These are phyloP conservation scores for Penicillium daleae DNA, from an alignment of 495 filamentous ascomycete species.

Conservation along the genomic window DNA sequence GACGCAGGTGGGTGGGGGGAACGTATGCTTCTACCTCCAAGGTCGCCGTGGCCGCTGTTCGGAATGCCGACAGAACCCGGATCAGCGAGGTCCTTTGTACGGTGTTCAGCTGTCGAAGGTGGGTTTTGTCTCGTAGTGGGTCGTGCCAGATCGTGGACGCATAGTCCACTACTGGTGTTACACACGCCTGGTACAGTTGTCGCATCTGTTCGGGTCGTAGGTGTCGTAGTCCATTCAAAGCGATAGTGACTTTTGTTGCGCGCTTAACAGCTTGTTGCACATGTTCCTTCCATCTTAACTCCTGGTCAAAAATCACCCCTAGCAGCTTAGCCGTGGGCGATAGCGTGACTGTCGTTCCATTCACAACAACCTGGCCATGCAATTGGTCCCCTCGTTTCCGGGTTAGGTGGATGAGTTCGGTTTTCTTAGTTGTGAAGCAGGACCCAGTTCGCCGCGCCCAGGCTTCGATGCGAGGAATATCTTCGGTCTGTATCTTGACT, in stretches of 20 bases:
- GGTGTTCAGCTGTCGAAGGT: constrained; percentile 15
- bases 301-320: constrained; percentile 10
- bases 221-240: constrained; percentile 10
- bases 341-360: neutral
- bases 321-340: constrained; percentile 6
- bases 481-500: constrained; percentile 14
- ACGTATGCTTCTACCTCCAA: neutral
- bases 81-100: constrained; percentile 10
- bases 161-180: constrained; percentile 13
- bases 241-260: constrained; percentile 6
- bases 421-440: constrained; percentile 30
- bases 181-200: constrained; percentile 15
- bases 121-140: constrained; percentile 15
- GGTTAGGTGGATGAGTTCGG: constrained; percentile 31
- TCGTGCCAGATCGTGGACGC: constrained; percentile 16
- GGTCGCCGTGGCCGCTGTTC: neutral
- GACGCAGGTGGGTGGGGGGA: neutral
- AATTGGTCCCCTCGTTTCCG: constrained; percentile 13
- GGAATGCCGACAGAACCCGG: constrained; percentile 4
- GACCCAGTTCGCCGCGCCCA: constrained; percentile 24
- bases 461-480: constrained; percentile 23
- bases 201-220: constrained; percentile 16
- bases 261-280: constrained; percentile 4
- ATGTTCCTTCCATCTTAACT: constrained; percentile 7
- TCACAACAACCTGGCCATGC: neutral